A percentile compares a stretch with the other conserved stretches of the same genome.
These are phyloP conservation scores for Aspergillus incahuasiensis DNA, from an alignment of 495 filamentous ascomycete genomes.

Conservation along the genomic window DNA sequence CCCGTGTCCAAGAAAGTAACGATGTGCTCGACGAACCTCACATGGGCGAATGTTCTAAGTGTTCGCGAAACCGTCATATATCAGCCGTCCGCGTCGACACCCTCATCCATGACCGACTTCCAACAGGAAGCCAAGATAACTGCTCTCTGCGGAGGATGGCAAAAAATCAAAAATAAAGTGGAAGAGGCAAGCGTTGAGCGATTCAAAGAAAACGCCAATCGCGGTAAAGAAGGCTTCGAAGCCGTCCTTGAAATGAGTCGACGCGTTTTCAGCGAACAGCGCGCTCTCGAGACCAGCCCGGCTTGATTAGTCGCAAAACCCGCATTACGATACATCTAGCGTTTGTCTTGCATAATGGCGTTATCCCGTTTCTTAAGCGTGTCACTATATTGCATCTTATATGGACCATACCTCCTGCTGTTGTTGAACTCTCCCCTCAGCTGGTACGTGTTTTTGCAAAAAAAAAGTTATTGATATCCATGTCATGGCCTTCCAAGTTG, in stretches of 20 bases:
- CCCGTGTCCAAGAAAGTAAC: constrained; percentile 76
- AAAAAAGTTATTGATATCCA: constrained; percentile 16
- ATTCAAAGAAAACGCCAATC: constrained; percentile 85
- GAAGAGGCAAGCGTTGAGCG: constrained; percentile 85
- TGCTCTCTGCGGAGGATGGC: constrained; percentile 91
- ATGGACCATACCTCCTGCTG: not conserved
- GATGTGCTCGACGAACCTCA: constrained; percentile 90
- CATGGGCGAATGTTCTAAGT: constrained; percentile 77
- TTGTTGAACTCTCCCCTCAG: no score
- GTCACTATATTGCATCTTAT: constrained; percentile 10
- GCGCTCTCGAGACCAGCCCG: constrained; percentile 51
- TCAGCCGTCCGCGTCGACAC: not conserved
- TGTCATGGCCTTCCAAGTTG: not conserved
- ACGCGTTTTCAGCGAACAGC: constrained; percentile 86
- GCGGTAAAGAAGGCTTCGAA: constrained; percentile 90
- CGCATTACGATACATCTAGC: constrained; percentile 23
- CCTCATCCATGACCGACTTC: not conserved
- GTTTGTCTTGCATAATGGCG: constrained; percentile 35
- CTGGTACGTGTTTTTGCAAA: constrained; percentile 4
- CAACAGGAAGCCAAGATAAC: constrained; percentile 53
- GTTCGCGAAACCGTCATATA: constrained; percentile 44
- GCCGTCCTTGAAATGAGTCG: constrained; percentile 90
- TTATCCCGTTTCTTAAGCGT: constrained; percentile 28
- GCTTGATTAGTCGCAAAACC: constrained; percentile 13
- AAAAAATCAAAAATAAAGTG: constrained; percentile 88